Conservation (phyloP, 1,139 yeast species). For the Pichia sp. region DNA sequence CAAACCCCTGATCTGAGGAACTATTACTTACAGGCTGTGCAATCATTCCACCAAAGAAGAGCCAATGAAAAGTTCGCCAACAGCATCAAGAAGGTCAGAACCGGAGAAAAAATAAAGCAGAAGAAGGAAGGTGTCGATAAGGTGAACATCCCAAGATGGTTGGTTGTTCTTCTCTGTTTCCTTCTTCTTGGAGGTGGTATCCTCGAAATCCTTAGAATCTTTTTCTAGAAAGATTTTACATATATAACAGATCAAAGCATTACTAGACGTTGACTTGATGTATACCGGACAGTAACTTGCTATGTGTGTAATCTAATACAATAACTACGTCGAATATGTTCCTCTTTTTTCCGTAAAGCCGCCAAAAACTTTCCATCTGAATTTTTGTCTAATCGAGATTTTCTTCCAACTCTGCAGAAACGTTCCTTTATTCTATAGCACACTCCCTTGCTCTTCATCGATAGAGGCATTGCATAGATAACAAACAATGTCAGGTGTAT, state of each 20-base stretch:
- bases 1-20: not conserved
- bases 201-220: constrained; percentile 56
- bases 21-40: constrained; percentile 36
- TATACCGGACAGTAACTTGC: not conserved
- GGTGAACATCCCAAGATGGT: constrained; percentile 38
- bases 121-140: constrained; percentile 9
- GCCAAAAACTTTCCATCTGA: not conserved
- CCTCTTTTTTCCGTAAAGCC: not conserved
- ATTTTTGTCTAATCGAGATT: not conserved
- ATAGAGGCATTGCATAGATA: not conserved
- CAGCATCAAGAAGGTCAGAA: constrained; percentile 56
- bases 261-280: not conserved
- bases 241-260: not conserved
- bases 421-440: not conserved
- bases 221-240: constrained; percentile 34
- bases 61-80: constrained; percentile 82
- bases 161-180: constrained; percentile 54
- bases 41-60: constrained; percentile 78
- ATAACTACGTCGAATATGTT: not conserved
- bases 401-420: not conserved
- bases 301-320: not conserved
- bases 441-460: not conserved
- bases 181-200: constrained; percentile 80
- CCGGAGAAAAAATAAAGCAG: constrained; percentile 18
- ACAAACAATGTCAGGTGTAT: not conserved